Conservation (phyloP, 2,329 filamentous ascomycete species). For the Fonsecaea nubica region DNA sequence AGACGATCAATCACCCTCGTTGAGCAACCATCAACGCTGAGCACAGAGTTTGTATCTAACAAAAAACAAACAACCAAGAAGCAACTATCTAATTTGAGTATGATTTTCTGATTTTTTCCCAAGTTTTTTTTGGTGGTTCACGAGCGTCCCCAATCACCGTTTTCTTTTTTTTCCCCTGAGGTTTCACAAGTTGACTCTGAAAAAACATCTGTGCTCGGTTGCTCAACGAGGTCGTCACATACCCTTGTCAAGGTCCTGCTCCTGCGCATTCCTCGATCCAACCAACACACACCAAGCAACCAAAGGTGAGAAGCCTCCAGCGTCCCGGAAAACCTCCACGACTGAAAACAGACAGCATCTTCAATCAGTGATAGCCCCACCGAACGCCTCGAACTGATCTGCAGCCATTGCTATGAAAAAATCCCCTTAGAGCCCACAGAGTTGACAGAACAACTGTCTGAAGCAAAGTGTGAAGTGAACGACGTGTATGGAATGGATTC, state of each 20-base stretch:
- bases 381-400: constrained; percentile 26
- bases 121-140: constrained; percentile 32
- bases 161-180: constrained; percentile 24
- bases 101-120: constrained; percentile 31
- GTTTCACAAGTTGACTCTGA: neutral
- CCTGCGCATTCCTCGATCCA: constrained; percentile 16
- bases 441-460: constrained; percentile 1
- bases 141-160: constrained; percentile 20
- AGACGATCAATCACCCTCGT: constrained; percentile 3
- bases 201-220: constrained; percentile 21
- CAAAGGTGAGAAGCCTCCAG: constrained; percentile 21
- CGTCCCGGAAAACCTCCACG: constrained; percentile 26
- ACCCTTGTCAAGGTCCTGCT: constrained; percentile 8
- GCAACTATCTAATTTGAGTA: constrained; percentile 27
- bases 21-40: constrained; percentile 15
- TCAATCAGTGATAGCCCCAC: constrained; percentile 34
- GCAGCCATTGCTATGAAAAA: constrained; percentile 16
- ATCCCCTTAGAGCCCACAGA: constrained; percentile 13
- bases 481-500: constrained; percentile 1
- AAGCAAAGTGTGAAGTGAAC: constrained; percentile 2
- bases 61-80: constrained; percentile 13
- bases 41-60: constrained; percentile 8
- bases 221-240: constrained; percentile 12
- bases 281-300: constrained; percentile 9
- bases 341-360: constrained; percentile 24